These are phyloP conservation scores for Penicillium rolfsii DNA, from an alignment of 2,329 filamentous ascomycete genomes.

Conservation along the genomic window DNA sequence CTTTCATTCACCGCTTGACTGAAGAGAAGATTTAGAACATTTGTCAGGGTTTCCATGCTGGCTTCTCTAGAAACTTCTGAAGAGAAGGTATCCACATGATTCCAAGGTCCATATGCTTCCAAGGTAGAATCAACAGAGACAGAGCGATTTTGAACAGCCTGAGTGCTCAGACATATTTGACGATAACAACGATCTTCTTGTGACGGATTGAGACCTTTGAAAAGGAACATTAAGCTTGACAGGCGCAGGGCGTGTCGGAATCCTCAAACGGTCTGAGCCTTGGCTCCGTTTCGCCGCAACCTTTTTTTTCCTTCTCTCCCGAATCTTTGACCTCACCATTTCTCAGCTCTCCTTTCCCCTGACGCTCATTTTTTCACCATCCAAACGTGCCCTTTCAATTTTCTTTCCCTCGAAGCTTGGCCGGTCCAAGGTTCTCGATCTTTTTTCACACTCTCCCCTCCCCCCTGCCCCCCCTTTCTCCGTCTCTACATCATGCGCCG, in stretches of 20 bases:
- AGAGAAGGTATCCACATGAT: neutral
- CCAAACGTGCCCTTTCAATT: neutral
- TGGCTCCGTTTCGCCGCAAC: constrained; percentile 25
- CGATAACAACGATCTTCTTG: neutral
- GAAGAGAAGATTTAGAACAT: neutral
- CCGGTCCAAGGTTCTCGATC: constrained; percentile 27
- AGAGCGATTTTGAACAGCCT: neutral
- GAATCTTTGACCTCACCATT: constrained; percentile 22
- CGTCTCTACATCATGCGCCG: constrained; percentile 24
- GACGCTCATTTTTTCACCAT: constrained; percentile 7
- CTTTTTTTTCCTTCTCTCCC: constrained; percentile 10
- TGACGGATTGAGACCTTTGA: neutral
- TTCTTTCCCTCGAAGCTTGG: constrained; percentile 22
- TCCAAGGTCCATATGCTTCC: neutral
- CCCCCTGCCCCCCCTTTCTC: neutral
- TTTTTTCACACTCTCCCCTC: neutral
- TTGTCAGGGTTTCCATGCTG: neutral
- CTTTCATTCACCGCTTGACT: neutral
- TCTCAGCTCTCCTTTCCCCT: constrained; percentile 4
- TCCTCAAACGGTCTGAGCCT: constrained; percentile 17
- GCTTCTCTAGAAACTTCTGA: neutral
- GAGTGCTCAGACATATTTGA: neutral
- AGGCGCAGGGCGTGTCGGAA: neutral
- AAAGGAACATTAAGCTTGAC: neutral
- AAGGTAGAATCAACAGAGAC: neutral